phyloP scores from a whole-genome alignment of 345 rosid genomes.

The Carallia pectinifolia region DNA sequence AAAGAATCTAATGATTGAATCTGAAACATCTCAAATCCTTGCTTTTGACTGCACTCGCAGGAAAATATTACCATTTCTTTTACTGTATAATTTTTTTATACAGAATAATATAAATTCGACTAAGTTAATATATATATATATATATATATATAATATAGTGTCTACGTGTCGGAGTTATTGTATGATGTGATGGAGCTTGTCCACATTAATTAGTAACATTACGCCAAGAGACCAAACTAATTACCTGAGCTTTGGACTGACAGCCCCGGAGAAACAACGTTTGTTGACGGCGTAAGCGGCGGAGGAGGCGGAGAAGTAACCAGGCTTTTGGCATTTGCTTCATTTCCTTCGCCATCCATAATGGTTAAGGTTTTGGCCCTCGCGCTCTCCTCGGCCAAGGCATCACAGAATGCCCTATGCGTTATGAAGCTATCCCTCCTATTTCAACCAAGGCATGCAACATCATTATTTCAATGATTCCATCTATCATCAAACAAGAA shows the following conservation, averaged over 20 bases:
- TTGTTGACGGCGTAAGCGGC: constrained; percentile 61
- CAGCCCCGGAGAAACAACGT: constrained; percentile 57
- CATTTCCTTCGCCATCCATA: constrained; percentile 12
- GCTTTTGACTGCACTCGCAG: constrained; percentile 7
- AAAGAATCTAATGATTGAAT: background rate
- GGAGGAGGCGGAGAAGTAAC: constrained; percentile 56
- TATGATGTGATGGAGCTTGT: no score
- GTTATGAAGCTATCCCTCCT: constrained; percentile 82
- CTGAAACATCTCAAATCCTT: background rate
- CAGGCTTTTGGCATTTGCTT: constrained; percentile 1
- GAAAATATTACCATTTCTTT: background rate
- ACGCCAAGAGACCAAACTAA: background rate
- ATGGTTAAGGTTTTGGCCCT: constrained; percentile 29
- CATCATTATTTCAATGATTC: background rate
- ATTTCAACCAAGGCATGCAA: background rate
- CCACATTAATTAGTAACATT: background rate
- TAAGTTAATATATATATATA: no score
- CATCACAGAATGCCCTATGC: constrained; percentile 78
- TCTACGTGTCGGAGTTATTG: no score
- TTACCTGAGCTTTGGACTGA: constrained; percentile 73
- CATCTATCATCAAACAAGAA: background rate
- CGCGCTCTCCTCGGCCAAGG: constrained; percentile 67
- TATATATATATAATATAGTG: no score
- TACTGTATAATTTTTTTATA: no score
- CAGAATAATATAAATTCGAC: no score